Base-by-base conservation (phyloP, 139 green algal genomes). In the Zygnema circumcarinatum region DNA sequence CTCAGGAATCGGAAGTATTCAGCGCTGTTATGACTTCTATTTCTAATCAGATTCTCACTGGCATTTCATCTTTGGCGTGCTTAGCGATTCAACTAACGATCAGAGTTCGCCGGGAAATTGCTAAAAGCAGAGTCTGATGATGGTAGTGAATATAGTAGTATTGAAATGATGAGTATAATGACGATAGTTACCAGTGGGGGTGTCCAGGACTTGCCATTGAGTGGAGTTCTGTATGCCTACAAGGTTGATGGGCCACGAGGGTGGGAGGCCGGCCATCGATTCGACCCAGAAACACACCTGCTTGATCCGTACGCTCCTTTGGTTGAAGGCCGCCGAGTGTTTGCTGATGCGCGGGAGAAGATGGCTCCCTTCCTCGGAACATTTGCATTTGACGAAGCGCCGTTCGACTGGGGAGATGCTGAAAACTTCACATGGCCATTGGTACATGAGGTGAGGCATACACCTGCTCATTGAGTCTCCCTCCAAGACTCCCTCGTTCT, bases 301-400 rank as follows among this genome's bases (percentile, higher is more conserved):
- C 47, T 99, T 22, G 97, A 99, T 88, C 97, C 97, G 0, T 98
- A 98, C 85, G 95, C 95, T 1, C 92, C 79, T 31, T 87, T 93
- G 29, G 88, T 98, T 25, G 84, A 98, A 21, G 92, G 92, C 22
- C 87, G 97, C 2, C 91, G 91, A 16, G 62, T 85, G 20, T 99
- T 95, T 89, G 95, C 95, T 0, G 90, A 89, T 31, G 2, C 1
- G 1, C 67, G 20, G 25, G 33, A 81, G 33, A 33, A 52, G 21
- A 82, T 81, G 33, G 52, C 21, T 25, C 69, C 16, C 90, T 96
- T 88, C 93, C 92, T 38, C 29, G 78, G 92, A 38, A 92, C 47
- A 0, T 87, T 93, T 33, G 62, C 88, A 2, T 91, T 93, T 52
- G 91, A 92, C 33, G 87, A 67, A 62, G 82, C 91, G 90, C 96